Evolutionary conservation across 2,329 filamentous ascomycete species (phyloP).

Genomic region (Calycina herbarum): DNA sequence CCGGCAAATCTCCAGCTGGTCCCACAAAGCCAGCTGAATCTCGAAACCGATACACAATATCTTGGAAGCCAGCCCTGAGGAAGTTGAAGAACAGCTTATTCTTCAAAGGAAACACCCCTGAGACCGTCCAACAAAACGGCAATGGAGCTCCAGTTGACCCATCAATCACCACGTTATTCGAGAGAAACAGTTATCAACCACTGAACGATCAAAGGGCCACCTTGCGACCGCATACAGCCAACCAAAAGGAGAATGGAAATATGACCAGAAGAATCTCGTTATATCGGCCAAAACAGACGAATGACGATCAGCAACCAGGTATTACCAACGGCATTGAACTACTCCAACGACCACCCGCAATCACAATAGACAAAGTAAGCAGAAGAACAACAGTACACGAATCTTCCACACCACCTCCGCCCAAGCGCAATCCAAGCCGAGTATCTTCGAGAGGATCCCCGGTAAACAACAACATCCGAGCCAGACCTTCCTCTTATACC

Average conservation of each 20-base stretch:
- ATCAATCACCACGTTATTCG: constrained; percentile 5
- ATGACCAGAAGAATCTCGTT: neutral
- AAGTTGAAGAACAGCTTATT: constrained; percentile 19
- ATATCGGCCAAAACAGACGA: neutral
- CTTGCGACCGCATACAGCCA: neutral
- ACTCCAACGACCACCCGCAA: neutral
- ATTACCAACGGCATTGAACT: neutral
- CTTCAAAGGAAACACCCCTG: constrained; percentile 6
- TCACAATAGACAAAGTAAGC: neutral
- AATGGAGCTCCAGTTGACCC: neutral
- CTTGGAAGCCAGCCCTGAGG: constrained; percentile 18
- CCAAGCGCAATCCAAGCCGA: neutral
- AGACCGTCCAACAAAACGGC: neutral
- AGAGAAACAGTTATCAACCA: constrained; percentile 6
- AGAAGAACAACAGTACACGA: neutral
- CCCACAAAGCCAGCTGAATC: neutral
- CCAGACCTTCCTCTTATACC: constrained; percentile 2
- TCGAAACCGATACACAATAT: neutral
- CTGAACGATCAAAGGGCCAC: constrained; percentile 3
- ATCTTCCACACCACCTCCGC: neutral
- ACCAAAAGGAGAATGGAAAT: neutral
- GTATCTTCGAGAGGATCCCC: neutral
- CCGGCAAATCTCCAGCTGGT: constrained; percentile 11
- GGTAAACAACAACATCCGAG: neutral
- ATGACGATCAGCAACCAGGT: neutral